Percentiles rank a stretch among this genome's conserved stretches.
Conservation (phyloP, 306 rosid genomes). For the Psophocarpus tetragonolobus region DNA sequence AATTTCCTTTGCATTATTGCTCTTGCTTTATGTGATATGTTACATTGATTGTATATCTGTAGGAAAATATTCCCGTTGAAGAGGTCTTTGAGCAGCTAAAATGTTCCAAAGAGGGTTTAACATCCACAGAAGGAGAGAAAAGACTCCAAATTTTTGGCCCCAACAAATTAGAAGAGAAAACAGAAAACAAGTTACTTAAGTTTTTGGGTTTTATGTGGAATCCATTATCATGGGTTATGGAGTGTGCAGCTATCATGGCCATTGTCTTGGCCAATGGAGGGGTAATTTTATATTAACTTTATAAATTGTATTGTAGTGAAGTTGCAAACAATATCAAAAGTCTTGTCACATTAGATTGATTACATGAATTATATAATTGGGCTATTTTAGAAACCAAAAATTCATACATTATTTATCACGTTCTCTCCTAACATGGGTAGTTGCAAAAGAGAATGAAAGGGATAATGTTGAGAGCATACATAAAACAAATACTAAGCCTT, state of each 20-base stretch:
- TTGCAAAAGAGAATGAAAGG: too few relatives aligned
- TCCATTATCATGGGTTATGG: conserved; percentile 94
- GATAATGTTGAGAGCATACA: too few relatives aligned
- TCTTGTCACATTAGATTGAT: too few relatives aligned
- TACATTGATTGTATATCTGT: background rate
- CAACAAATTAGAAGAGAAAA: conserved; percentile 81
- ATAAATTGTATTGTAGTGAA: too few relatives aligned
- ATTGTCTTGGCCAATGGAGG: conserved; percentile 87
- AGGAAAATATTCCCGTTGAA: conserved; percentile 75
- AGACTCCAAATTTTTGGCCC: conserved; percentile 71
- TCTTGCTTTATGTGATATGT: background rate
- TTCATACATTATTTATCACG: too few relatives aligned
- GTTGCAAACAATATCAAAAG: too few relatives aligned
- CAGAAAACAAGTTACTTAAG: conserved; percentile 65
- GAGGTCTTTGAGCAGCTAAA: conserved; percentile 68
- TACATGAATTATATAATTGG: too few relatives aligned
- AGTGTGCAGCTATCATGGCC: conserved; percentile 83
- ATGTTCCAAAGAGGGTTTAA: conserved; percentile 62
- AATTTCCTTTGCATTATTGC: too few relatives aligned
- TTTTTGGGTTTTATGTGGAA: conserved; percentile 95
- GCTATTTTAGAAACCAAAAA: too few relatives aligned
- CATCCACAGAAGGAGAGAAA: conserved; percentile 60
- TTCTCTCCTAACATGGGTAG: too few relatives aligned
- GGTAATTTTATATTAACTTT: too few relatives aligned
- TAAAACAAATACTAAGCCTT: too few relatives aligned